Base-by-base conservation (phyloP, 768 basidiomycete genomes). In the Holtermanniella nyarrowii region DNA sequence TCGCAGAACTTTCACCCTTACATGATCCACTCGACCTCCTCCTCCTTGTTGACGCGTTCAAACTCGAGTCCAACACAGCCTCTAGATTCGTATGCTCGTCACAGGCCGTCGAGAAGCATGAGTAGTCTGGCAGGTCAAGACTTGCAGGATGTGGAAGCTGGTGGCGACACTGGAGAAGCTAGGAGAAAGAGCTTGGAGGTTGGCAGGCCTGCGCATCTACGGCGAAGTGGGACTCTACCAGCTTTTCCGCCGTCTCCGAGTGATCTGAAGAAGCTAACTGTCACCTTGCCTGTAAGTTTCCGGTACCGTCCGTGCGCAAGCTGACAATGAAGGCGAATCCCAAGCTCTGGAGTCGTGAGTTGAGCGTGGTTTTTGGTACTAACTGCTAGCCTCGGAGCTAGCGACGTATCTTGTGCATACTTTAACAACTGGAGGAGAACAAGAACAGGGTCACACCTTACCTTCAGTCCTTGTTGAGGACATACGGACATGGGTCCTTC, bases 401-500 rank as follows among this genome's bases (percentile, higher is more conserved):
- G 60, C 62, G 5, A 45, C 44, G 27, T 67, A 67, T 40, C 63
- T 67, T 1, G 50, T 31, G 1, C 46, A 56, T 14, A 59, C 59
- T 0, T 56, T 67, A 16, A 46, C 62, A 5, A 67, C 62, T 1
- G 65, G 62, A 14, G 62, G 62, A 12, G 48, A 53, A 42, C 57
- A 62, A 39, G 63, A 59, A 3, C 48, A 41, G 0, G 60, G 65
- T 4, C 60, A 60, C 25, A 52, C 52, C 11, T 44, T 64, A 4
- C 65, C 65, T 11, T 54, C 50, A 1, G 60, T 58, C 2, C 52
- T 67, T 16, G 61, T 67, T 12, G 58, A 64, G 48, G 65, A 67
- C 49, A 67, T 67, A 53, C 59, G 62, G 42, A 56, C 55, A n/a
- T 67, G 65, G 65, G 62, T 67, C 0, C 41, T 64, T 18, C 45